Evolutionary conservation across 441 rosid species (phyloP).

Genomic region (Melianthus villosus): DNA sequence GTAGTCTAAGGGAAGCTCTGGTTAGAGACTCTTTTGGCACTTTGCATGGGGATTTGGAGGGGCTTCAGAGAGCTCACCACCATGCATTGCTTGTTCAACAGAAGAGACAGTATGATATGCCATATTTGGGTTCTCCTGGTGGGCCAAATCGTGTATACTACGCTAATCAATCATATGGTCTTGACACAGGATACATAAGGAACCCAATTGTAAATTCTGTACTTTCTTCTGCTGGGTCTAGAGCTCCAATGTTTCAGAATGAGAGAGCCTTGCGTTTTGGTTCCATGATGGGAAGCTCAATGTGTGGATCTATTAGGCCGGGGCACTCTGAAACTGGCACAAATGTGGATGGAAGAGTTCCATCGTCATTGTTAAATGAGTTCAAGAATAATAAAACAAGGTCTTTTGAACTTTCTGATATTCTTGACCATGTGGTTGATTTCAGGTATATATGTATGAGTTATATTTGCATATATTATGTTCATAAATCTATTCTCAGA

Average conservation of each 20-base stretch:
- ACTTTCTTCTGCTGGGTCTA: slow-evolving; percentile 36
- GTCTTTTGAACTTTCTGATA: slow-evolving; percentile 61
- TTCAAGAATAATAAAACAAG: slow-evolving; percentile 65
- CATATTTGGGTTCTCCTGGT: slow-evolving; percentile 29
- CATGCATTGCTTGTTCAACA: slow-evolving; percentile 57
- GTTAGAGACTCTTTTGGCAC: slow-evolving; percentile 29
- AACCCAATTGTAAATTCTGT: slow-evolving; percentile 30
- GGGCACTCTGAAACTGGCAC: slow-evolving; percentile 45
- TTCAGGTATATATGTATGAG: slow-evolving; percentile 47
- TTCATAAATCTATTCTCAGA: too few relatives aligned
- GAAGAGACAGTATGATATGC: slow-evolving; percentile 44
- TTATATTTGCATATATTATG: too few relatives aligned
- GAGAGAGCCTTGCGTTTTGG: slow-evolving; percentile 48
- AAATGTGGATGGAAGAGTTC: slow-evolving; percentile 33
- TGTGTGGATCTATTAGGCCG: slow-evolving; percentile 39
- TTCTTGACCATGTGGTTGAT: slow-evolving; percentile 63
- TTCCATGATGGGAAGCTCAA: slow-evolving; percentile 31
- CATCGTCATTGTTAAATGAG: slow-evolving; percentile 68
- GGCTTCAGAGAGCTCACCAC: slow-evolving; percentile 37
- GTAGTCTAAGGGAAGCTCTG: slow-evolving; percentile 24
- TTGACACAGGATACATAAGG: slow-evolving; percentile 28
- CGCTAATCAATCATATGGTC: slow-evolving; percentile 40
- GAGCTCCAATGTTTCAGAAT: slow-evolving; percentile 31
- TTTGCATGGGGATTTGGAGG: slow-evolving; percentile 31
- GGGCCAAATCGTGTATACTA: slow-evolving; percentile 29